These are phyloP conservation scores for Iris macrosiphon DNA, from an alignment of 106 monocot species.

Conservation along the genomic window DNA sequence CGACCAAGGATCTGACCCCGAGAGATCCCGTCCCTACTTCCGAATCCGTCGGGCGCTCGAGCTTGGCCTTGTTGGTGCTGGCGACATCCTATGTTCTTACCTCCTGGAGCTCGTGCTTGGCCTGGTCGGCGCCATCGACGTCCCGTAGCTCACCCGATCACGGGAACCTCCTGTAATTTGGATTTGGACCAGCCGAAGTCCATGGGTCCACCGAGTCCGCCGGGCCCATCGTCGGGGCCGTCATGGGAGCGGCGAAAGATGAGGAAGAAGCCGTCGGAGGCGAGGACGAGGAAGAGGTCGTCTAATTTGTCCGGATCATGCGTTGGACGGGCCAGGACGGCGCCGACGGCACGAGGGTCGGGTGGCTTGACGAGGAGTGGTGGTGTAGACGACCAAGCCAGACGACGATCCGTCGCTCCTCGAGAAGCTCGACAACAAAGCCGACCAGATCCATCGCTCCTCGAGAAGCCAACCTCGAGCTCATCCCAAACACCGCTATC, in stretches of 20 bases:
- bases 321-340: slow-evolving; percentile 47
- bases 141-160: slow-evolving; percentile 82
- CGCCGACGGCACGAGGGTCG: slow-evolving; percentile 40
- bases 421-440: no score
- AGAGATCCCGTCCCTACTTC: no score
- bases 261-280: slow-evolving; percentile 90
- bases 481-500: no score
- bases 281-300: slow-evolving; percentile 76
- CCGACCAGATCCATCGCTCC: no score
- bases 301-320: slow-evolving; percentile 84
- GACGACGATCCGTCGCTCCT: no score
- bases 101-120: slow-evolving; percentile 98
- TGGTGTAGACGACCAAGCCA: no score
- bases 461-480: no score
- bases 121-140: slow-evolving; percentile 97
- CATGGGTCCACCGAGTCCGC: slow-evolving; percentile 97
- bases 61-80: no score
- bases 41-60: no score
- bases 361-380: no score
- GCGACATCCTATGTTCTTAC: no score
- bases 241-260: slow-evolving; percentile 91
- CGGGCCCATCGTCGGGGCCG: slow-evolving; percentile 79
- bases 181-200: slow-evolving; percentile 93
- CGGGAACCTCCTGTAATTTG: slow-evolving; percentile 98
- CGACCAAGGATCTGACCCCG: no score